Base-by-base conservation (phyloP, 1,139 yeast genomes). In the Pichia sp. region DNA sequence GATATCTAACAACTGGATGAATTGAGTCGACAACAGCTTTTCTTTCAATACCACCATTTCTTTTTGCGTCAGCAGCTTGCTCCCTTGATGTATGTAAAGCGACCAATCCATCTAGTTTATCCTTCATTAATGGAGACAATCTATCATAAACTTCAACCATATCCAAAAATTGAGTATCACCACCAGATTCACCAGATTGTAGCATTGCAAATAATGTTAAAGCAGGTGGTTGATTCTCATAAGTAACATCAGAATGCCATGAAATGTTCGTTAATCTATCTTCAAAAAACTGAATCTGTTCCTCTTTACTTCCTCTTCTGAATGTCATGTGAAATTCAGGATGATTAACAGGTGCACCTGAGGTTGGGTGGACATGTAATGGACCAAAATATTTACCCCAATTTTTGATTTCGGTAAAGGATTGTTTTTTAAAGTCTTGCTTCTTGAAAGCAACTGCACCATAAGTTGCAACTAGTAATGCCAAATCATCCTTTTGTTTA, bases 161-260 rank as follows among this genome's bases (percentile, higher is more conserved):
- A 57, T 81, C 84, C 7, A 81, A 74, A 70, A 84, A 85, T 51
- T 81, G 69, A 19, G 93, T 85, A 67, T 85, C 91, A 52, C 90
- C 90, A 51, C 91, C 91, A 51, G 51, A 53, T 31, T 48, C 53
- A 22, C 56, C 57, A 19, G 61, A 57, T 52, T 64, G 63, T 30
- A 64, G 68, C 53, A 82, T 76, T 49, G 81, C 74, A 60, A 85
- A 79, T 47, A 82, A 73, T 1, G 91, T 84, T 56, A 79, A 71
- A 2, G 83, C 79, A 5, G 91, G 87, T 11, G 91, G 87, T 65
- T 83, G 88, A 55, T 73, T 70, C 63, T 84, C 91, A 65, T 83
- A 84, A 27, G 87, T 75, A 39, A 81, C 83, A 64, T 85, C 91
- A 1, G 86, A 75, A 66, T 85, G 91, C 84, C 86, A 84, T 11